Evolutionary conservation across 345 rosid species (phyloP).

Genomic region (Corchorus olitorius): DNA sequence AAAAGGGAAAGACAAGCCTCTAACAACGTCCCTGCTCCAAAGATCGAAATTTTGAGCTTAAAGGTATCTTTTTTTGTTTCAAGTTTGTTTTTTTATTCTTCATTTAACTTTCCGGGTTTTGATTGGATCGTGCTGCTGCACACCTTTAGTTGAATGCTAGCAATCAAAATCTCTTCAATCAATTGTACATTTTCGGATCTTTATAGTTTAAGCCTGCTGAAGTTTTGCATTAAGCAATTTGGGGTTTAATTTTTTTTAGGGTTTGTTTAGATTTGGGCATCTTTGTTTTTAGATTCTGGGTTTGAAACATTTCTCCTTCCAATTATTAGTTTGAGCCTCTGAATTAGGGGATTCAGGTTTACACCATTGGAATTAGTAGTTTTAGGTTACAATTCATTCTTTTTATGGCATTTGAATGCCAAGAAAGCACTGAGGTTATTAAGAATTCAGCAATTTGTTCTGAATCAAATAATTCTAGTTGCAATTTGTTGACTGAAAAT

Average conservation of each 20-base stretch:
- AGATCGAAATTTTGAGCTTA: not conserved
- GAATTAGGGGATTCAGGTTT: not conserved
- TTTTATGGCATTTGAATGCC: constrained; percentile 96
- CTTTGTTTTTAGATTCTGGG: constrained; percentile 12
- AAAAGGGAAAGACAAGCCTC: not conserved
- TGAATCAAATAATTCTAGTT: constrained; percentile 22
- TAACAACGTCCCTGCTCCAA: not conserved
- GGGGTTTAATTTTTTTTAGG: not conserved
- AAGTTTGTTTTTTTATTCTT: not conserved
- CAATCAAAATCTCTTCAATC: constrained; percentile 3
- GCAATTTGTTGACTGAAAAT: constrained; percentile 21
- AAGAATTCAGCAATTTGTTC: constrained; percentile 25
- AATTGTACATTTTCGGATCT: not conserved
- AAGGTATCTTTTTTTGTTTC: not conserved
- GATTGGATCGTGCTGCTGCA: not conserved
- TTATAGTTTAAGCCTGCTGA: not conserved
- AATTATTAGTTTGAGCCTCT: not conserved
- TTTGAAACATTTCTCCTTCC: not conserved
- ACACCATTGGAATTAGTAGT: not conserved
- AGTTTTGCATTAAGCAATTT: not conserved
- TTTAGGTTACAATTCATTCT: not conserved
- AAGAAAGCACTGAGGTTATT: constrained; percentile 38
- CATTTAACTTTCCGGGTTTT: not conserved
- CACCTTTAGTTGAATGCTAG: not conserved
- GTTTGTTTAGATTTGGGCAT: constrained; percentile 8